Percentiles rank a stretch among this genome's conserved stretches.
These are phyloP conservation scores for Leishmania lainsoni DNA, from an alignment of 208 protist genomes.

Conservation along the genomic window DNA sequence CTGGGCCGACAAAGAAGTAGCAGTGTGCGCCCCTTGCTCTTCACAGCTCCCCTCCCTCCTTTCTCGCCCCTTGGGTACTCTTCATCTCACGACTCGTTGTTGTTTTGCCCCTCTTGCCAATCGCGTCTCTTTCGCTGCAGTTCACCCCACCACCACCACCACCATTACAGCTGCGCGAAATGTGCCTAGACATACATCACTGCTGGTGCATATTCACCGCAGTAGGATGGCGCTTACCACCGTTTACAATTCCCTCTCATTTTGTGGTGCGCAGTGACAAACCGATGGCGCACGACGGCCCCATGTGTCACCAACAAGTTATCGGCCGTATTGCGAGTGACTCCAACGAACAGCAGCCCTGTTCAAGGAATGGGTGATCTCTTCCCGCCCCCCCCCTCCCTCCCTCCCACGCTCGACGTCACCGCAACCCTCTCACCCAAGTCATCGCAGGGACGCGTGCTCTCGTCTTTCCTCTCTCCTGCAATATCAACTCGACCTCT, in stretches of 20 bases:
- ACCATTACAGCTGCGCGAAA: not conserved
- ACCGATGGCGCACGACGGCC: not conserved
- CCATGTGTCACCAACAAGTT: not conserved
- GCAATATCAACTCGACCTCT: not conserved
- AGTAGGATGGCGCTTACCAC: not conserved
- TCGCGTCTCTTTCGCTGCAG: not conserved
- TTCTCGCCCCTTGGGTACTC: not conserved
- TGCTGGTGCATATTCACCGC: not conserved
- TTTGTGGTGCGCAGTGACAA: not conserved
- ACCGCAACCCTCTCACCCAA: not conserved
- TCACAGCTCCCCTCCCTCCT: not conserved
- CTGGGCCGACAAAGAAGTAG: slow-evolving; percentile 4
- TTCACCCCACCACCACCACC: too few species aligned
- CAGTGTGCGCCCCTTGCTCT: not conserved
- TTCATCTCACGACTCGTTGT: not conserved
- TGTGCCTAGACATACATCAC: not conserved
- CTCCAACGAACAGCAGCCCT: not conserved
- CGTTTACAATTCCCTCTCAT: not conserved
- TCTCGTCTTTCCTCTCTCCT: not conserved
- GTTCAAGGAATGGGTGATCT: not conserved
- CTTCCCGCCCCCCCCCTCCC: not conserved
- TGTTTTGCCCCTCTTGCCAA: not conserved
- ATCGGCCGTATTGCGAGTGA: too few species aligned
- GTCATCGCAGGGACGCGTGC: not conserved
- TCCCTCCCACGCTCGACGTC: not conserved